Evolutionary conservation across 108 stramenopile genomes (phyloP), one percentile per base, ranked within the genome.

Genomic region (Chaetoceros tenuissimus): DNA sequence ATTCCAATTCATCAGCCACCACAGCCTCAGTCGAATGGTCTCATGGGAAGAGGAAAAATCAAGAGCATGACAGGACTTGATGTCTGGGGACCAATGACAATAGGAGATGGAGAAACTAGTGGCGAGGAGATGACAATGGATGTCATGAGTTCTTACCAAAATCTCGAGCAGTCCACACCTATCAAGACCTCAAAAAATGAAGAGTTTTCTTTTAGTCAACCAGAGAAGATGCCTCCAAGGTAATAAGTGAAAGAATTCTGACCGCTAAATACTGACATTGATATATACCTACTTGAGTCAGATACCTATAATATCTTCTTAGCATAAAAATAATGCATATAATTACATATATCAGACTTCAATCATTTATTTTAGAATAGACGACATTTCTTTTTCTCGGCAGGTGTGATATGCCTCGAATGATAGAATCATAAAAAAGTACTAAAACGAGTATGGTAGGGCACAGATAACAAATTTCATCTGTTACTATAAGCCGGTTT

Each of bases 201-300:
- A 59, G 86, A 80, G 24, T 94, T 89, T 57, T 79, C 84, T 7
- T 94, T 94, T 60, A 81, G 73, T 46, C 83, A 85, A 51, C 92
- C 92, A n/a, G 88, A 87, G 46, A 68, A 68, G 0, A 89, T 94
- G 88, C 92, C 92, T 23, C 92, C 92, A 48, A 73, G 89, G 66
- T 90, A 68, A 68, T 46, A 31, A 22, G 16, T 63, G 49, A n/a
- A 50, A 20, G n/a, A 18, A 7, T n/a, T n/a, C n/a, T n/a, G n/a
- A n/a, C n/a, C n/a, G n/a, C n/a, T n/a, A n/a, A n/a, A n/a, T n/a
- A n/a, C n/a, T n/a, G n/a, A n/a, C n/a, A n/a, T n/a, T n/a, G n/a
- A n/a, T n/a, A n/a, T n/a, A n/a, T n/a, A n/a, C n/a, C n/a, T n/a
- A n/a, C n/a, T n/a, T n/a, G n/a, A n/a, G n/a, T n/a, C n/a, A n/a